phyloP scores from a whole-genome alignment of 805 yeast genomes.

The Candida morakotiae region DNA sequence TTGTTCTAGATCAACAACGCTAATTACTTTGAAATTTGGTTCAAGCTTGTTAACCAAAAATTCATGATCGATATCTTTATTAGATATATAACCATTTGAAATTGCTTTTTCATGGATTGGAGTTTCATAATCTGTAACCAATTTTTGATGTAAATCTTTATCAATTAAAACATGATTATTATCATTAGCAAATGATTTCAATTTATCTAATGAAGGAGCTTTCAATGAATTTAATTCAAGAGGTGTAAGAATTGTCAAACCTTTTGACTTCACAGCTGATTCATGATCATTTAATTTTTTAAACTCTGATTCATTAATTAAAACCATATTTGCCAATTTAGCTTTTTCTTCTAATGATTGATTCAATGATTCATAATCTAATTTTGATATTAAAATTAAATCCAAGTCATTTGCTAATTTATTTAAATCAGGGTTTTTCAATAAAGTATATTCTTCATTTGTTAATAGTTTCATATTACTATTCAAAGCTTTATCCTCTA shows the following conservation, averaged over 20 bases:
- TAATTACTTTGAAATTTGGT: slow-evolving; percentile 11
- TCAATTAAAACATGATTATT: slow-evolving; percentile 11
- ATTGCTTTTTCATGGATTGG: slow-evolving; percentile 10
- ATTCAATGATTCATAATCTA: slow-evolving; percentile 12
- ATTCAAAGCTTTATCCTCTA: slow-evolving; percentile 9
- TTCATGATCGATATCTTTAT: slow-evolving; percentile 11
- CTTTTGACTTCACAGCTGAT: neutral
- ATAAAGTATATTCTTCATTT: slow-evolving; percentile 4
- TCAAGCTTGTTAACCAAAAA: slow-evolving; percentile 11
- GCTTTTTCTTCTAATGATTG: slow-evolving; percentile 16
- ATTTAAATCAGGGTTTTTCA: slow-evolving; percentile 25
- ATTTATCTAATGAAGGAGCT: slow-evolving; percentile 8
- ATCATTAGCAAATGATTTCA: slow-evolving; percentile 8
- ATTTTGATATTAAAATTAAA: slow-evolving; percentile 11
- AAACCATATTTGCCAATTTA: slow-evolving; percentile 1
- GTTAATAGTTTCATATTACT: slow-evolving; percentile 7
- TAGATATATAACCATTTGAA: slow-evolving; percentile 8
- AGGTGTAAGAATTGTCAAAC: neutral
- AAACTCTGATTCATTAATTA: slow-evolving; percentile 1
- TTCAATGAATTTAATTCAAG: neutral
- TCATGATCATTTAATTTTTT: slow-evolving; percentile 2
- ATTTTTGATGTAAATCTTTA: slow-evolving; percentile 8
- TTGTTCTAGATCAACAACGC: slow-evolving; percentile 10
- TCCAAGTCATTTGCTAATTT: slow-evolving; percentile 15
- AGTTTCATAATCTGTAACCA: slow-evolving; percentile 8